Conservation (phyloP, 1,284 basidiomycete species). For the Melampsora americana region DNA sequence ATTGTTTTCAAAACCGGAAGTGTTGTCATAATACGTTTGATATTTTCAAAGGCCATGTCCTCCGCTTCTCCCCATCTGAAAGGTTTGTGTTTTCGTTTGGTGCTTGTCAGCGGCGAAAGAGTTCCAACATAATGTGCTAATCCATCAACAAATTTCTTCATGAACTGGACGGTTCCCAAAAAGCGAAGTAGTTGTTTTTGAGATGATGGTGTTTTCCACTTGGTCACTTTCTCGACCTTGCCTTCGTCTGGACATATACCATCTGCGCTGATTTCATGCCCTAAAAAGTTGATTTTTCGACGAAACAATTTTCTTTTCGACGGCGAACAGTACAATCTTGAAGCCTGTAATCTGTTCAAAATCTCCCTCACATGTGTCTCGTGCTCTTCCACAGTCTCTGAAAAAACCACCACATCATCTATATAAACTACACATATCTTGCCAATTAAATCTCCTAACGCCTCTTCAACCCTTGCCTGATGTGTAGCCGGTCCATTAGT, state of each 20-base stretch:
- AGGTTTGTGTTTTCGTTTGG: slow-evolving; percentile 34
- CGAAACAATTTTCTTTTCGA: slow-evolving; percentile 49
- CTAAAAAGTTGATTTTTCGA: slow-evolving; percentile 53
- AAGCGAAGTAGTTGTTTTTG: slow-evolving; percentile 54
- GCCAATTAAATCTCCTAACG: too few species aligned
- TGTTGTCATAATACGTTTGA: slow-evolving; percentile 15
- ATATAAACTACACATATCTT: too few species aligned
- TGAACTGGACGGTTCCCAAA: slow-evolving; percentile 56
- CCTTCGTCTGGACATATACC: slow-evolving; percentile 54
- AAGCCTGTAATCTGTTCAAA: not conserved
- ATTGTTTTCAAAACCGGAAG: not conserved
- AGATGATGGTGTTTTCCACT: slow-evolving; percentile 54
- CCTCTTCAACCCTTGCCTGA: too few species aligned
- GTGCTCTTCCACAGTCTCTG: slow-evolving; percentile 55
- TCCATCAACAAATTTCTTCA: slow-evolving; percentile 54
- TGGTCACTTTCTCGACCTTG: slow-evolving; percentile 53
- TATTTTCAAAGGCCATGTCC: not conserved
- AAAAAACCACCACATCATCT: slow-evolving; percentile 60
- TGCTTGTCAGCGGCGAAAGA: slow-evolving; percentile 54
- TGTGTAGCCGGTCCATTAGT: too few species aligned
- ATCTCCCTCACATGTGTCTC: too few species aligned
- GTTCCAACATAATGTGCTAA: slow-evolving; percentile 54
- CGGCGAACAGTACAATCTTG: slow-evolving; percentile 13
- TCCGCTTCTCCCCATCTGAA: slow-evolving; percentile 13
- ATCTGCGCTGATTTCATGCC: slow-evolving; percentile 53